Conservation (phyloP, 2,329 filamentous ascomycete species). For the Penicillium freii region DNA sequence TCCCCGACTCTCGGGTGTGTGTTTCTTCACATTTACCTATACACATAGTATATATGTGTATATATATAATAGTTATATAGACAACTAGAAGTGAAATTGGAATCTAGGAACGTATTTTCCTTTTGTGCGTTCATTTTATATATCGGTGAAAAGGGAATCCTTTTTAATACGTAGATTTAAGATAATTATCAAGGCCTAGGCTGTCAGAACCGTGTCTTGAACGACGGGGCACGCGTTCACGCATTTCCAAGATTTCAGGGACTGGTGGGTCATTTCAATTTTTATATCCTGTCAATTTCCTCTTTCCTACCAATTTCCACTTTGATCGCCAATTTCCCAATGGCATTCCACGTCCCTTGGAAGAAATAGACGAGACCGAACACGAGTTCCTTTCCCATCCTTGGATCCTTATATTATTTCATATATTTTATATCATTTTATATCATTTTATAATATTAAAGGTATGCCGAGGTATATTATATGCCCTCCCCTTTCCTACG, state of each 20-base stretch:
- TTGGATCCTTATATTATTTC: neutral
- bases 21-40: too few species aligned
- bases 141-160: too few species aligned
- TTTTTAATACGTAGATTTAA: too few species aligned
- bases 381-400: slow-evolving; percentile 1
- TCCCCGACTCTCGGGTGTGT: slow-evolving; percentile 14
- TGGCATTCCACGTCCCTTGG: neutral
- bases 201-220: slow-evolving; percentile 1
- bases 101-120: too few species aligned
- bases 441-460: too few species aligned
- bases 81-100: too few species aligned
- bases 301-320: neutral
- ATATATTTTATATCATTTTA: too few species aligned
- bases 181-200: neutral
- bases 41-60: too few species aligned
- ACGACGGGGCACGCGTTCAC: slow-evolving; percentile 15
- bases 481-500: too few species aligned
- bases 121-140: too few species aligned
- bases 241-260: slow-evolving; percentile 24
- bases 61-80: too few species aligned
- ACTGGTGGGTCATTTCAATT: slow-evolving; percentile 13
- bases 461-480: too few species aligned
- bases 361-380: neutral
- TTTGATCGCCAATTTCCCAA: neutral
- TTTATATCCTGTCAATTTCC: neutral